Evolutionary conservation across 306 rosid species (phyloP).

Genomic region (Biancaea sappan): DNA sequence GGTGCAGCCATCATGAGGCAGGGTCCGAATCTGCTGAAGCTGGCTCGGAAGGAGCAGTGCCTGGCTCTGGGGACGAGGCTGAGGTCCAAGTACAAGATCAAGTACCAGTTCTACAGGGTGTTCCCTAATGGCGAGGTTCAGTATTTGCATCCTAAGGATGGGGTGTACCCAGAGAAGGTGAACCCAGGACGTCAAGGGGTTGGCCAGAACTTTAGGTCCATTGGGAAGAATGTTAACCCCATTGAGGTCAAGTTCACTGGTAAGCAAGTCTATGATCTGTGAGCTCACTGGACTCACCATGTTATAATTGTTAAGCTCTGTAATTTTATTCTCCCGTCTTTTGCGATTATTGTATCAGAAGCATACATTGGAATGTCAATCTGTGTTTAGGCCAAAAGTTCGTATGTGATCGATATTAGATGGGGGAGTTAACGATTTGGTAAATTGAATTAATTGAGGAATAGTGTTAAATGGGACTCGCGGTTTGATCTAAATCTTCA

Average conservation of each 20-base stretch:
- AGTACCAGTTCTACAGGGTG: constrained; percentile 95
- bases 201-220: constrained; percentile 83
- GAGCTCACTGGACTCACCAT: neutral
- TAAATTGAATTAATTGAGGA: neutral
- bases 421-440: neutral
- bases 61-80: constrained; percentile 94
- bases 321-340: neutral
- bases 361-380: neutral
- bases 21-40: constrained; percentile 82
- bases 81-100: constrained; percentile 95
- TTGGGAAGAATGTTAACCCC: constrained; percentile 87
- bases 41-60: constrained; percentile 97
- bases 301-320: neutral
- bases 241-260: constrained; percentile 99
- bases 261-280: constrained; percentile 77
- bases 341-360: too few species aligned
- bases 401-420: neutral
- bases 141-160: constrained; percentile 96
- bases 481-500: neutral
- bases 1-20: constrained; percentile 98
- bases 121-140: constrained; percentile 97
- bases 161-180: constrained; percentile 98
- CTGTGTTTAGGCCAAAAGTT: neutral
- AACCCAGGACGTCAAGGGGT: constrained; percentile 94
- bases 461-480: neutral